Evolutionary conservation across 306 rosid genomes (phyloP).

Genomic region (Fragaria ananassa): DNA sequence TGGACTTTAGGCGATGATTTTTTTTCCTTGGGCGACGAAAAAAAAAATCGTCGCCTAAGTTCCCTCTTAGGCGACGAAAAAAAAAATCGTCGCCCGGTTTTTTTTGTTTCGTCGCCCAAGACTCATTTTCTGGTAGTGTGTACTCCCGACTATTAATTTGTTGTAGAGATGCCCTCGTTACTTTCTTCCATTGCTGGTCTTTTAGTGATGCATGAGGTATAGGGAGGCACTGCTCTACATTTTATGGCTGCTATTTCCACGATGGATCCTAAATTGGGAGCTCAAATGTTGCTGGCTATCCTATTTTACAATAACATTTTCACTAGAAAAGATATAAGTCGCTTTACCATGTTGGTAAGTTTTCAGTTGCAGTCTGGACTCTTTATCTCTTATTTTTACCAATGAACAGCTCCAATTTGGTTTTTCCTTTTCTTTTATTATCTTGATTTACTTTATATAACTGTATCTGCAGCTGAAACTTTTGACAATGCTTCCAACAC

Average conservation of each 20-base stretch:
- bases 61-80: too few species aligned
- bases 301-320: conserved; percentile 72
- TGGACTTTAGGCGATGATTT: too few species aligned
- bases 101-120: too few species aligned
- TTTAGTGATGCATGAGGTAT: conserved; percentile 60
- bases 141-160: conserved; percentile 17
- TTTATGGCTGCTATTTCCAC: conserved; percentile 65
- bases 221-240: conserved; percentile 59
- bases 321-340: conserved; percentile 51
- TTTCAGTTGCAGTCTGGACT: conserved; percentile 22
- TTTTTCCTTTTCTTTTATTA: not conserved
- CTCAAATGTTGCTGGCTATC: conserved; percentile 66
- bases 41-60: too few species aligned
- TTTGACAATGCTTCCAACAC: conserved; percentile 76
- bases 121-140: too few species aligned
- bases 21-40: too few species aligned
- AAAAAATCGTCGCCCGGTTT: too few species aligned
- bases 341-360: conserved; percentile 69
- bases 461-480: conserved; percentile 62
- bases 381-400: not conserved
- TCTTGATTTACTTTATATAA: conserved; percentile 21
- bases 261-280: conserved; percentile 79
- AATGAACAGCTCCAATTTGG: conserved; percentile 13
- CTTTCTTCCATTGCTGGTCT: conserved; percentile 65
- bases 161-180: conserved; percentile 65